Percentiles rank a stretch among this genome's conserved stretches.
Evolutionary conservation across 116 monocot species (phyloP).

Genomic region (Zostera marina): DNA sequence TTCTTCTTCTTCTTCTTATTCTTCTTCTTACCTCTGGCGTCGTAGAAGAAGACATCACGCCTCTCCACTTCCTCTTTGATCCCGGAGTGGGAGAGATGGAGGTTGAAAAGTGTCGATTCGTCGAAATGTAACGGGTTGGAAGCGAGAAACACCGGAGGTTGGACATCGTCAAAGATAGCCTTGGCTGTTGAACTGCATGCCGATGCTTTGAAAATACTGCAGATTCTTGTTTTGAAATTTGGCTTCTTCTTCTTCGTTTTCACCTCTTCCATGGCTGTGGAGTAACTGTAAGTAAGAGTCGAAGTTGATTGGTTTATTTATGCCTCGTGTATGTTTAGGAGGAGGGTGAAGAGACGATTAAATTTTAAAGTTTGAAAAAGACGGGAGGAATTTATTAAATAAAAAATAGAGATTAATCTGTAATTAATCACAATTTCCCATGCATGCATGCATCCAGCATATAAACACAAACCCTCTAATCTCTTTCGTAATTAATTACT

Average conservation of each 20-base stretch:
- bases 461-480: too few relatives aligned
- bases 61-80: conserved; percentile 9
- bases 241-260: neutral
- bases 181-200: conserved; percentile 1
- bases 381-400: too few relatives aligned
- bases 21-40: neutral
- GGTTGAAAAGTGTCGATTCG: neutral
- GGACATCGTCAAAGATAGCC: neutral
- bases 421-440: too few relatives aligned
- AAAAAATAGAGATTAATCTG: too few relatives aligned
- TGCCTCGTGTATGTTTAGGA: too few relatives aligned
- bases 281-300: too few relatives aligned
- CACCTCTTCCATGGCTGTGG: neutral
- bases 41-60: conserved; percentile 12
- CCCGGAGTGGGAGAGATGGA: conserved; percentile 8
- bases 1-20: conserved; percentile 1
- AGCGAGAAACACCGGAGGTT: conserved; percentile 9
- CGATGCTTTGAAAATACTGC: neutral
- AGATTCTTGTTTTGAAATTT: neutral
- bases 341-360: too few relatives aligned
- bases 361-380: too few relatives aligned
- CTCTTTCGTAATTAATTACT: too few relatives aligned
- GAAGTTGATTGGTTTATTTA: too few relatives aligned
- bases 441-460: too few relatives aligned
- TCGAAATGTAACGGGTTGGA: neutral